Percentiles rank a stretch among this genome's conserved stretches.
These are phyloP conservation scores for Megacollybia marginata DNA, from an alignment of 768 basidiomycete genomes.

Conservation along the genomic window DNA sequence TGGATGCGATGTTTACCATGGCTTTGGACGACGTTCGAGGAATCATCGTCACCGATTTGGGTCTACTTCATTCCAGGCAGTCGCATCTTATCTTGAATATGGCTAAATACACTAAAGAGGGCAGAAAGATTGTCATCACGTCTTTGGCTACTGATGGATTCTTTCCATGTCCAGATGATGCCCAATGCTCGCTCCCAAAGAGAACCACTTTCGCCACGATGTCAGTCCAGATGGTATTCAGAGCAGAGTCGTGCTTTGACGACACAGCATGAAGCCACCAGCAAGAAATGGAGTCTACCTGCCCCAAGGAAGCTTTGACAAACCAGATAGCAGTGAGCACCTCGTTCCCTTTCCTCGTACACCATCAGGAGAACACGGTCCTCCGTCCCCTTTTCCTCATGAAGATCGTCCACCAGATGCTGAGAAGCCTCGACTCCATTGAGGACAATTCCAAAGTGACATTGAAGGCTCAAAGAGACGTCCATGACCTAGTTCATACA, in stretches of 20 bases:
- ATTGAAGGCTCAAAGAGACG: slow-evolving; percentile 52
- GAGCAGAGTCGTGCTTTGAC: slow-evolving; percentile 43
- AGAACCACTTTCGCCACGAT: slow-evolving; percentile 41
- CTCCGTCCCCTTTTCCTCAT: slow-evolving; percentile 30
- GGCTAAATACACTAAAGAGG: no score
- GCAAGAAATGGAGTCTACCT: slow-evolving; percentile 40
- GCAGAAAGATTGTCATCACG: no score
- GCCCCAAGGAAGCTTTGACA: slow-evolving; percentile 29
- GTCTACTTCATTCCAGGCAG: slow-evolving; percentile 17
- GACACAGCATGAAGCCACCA: slow-evolving; percentile 48
- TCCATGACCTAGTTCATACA: slow-evolving; percentile 58
- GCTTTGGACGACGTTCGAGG: slow-evolving; percentile 18
- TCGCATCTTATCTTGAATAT: no score
- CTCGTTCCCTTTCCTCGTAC: slow-evolving; percentile 63
- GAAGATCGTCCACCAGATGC: slow-evolving; percentile 18
- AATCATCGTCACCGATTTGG: slow-evolving; percentile 30
- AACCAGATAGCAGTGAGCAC: slow-evolving; percentile 27
- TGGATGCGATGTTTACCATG: slow-evolving; percentile 18
- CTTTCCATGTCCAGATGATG: no score
- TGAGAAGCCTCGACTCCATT: slow-evolving; percentile 35
- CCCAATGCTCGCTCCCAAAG: slow-evolving; percentile 41
- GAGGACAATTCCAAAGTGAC: slow-evolving; percentile 71
- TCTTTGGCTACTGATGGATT: no score
- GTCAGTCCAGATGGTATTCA: slow-evolving; percentile 49
- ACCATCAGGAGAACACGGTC: slow-evolving; percentile 42